Evolutionary conservation across 2,329 filamentous ascomycete species (phyloP).

Genomic region (Colletotrichum spinosum): DNA sequence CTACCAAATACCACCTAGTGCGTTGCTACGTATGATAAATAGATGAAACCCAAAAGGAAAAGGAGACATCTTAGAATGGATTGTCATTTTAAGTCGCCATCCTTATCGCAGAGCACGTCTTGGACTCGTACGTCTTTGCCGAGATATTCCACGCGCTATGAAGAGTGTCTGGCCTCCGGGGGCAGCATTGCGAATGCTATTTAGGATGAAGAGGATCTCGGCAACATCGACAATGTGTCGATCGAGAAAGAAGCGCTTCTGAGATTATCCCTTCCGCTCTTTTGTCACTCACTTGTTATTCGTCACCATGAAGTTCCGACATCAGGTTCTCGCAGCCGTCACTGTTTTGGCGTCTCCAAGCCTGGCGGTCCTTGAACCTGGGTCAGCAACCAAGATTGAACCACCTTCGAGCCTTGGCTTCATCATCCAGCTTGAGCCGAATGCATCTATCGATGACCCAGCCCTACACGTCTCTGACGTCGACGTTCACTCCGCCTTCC

Average conservation of each 20-base stretch:
- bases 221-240: not conserved
- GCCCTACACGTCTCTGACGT: not conserved
- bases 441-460: conserved; percentile 17
- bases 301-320: conserved; percentile 2
- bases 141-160: not conserved
- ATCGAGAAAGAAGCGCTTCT: too few species aligned
- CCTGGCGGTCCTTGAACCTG: conserved; percentile 4
- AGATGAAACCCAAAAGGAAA: not conserved
- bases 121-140: not conserved
- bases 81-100: conserved; percentile 16
- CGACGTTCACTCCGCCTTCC: conserved; percentile 28
- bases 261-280: too few species aligned
- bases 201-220: conserved; percentile 3
- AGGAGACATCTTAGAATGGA: not conserved
- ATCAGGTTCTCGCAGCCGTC: not conserved
- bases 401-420: conserved; percentile 15
- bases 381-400: conserved; percentile 7
- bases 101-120: conserved; percentile 27
- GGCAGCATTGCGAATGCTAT: not conserved
- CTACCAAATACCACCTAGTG: conserved; percentile 30
- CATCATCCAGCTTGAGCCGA: conserved; percentile 27
- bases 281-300: too few species aligned
- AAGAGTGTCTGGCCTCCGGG: too few species aligned
- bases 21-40: conserved; percentile 1
- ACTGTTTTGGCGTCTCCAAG: conserved; percentile 4